These are phyloP conservation scores for Sicyos baderoa DNA, from an alignment of 306 rosid genomes.

Conservation along the genomic window DNA sequence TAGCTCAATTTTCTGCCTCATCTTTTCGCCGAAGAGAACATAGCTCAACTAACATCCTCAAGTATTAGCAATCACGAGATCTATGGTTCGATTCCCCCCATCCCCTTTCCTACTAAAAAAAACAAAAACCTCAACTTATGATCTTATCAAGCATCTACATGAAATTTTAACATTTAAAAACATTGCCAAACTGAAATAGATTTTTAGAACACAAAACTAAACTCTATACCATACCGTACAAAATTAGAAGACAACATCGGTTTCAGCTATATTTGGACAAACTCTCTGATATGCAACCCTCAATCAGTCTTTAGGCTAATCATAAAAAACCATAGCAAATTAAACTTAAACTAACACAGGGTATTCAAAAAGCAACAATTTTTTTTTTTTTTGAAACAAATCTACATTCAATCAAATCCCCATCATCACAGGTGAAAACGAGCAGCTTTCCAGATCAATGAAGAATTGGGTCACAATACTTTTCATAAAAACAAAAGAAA, in stretches of 20 bases:
- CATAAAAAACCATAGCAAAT: background rate
- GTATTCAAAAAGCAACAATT: background rate
- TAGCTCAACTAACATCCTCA: too few relatives aligned
- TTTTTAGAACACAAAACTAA: background rate
- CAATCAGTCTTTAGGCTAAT: background rate
- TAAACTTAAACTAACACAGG: background rate
- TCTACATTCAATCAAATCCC: background rate
- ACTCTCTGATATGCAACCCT: background rate
- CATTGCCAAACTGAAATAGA: background rate
- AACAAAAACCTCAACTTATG: background rate
- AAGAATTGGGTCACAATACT: constrained; percentile 1
- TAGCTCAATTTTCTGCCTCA: background rate
- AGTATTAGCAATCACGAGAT: too few relatives aligned
- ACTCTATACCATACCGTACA: background rate
- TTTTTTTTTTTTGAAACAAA: too few relatives aligned
- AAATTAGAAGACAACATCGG: background rate
- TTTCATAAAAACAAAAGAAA: background rate
- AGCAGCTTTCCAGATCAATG: constrained; percentile 10
- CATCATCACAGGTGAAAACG: background rate
- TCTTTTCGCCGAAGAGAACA: background rate
- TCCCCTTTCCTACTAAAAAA: too few relatives aligned
- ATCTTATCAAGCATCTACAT: background rate
- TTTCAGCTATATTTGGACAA: constrained; percentile 2
- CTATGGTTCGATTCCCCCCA: too few relatives aligned
- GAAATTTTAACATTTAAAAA: background rate